phyloP scores from a whole-genome alignment of 306 rosid genomes.

The Styphnolobium japonicum region DNA sequence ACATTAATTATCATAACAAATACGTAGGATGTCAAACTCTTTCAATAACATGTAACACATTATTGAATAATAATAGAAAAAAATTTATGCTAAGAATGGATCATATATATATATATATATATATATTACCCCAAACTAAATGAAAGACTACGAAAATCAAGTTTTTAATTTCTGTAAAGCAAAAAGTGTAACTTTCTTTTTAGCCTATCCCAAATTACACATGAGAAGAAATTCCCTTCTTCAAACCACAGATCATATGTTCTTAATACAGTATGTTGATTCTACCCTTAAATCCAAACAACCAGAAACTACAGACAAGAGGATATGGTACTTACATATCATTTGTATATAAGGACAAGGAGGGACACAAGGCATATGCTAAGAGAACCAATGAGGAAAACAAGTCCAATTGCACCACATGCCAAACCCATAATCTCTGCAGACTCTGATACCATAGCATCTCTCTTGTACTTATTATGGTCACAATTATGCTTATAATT shows the following conservation, averaged over 20 bases:
- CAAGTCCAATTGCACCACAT: conserved; percentile 48
- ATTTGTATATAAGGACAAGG: conserved; percentile 8
- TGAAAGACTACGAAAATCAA: too few relatives aligned
- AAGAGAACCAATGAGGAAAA: conserved; percentile 45
- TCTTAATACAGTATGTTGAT: neutral
- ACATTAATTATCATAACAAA: too few relatives aligned
- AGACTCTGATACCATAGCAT: conserved; percentile 12
- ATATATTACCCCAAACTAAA: too few relatives aligned
- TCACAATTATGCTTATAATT: conserved; percentile 29
- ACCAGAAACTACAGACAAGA: neutral
- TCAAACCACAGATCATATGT: neutral
- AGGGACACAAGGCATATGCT: conserved; percentile 40
- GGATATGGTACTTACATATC: neutral
- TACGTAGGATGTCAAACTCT: too few relatives aligned
- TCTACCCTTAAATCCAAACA: neutral
- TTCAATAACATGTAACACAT: too few relatives aligned
- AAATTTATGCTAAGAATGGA: too few relatives aligned
- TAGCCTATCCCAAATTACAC: neutral
- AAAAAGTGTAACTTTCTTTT: too few relatives aligned
- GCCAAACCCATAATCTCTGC: conserved; percentile 38
- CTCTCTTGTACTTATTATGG: neutral
- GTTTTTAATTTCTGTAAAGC: too few relatives aligned
- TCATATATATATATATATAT: too few relatives aligned
- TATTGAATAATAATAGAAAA: too few relatives aligned
- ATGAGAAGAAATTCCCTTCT: neutral